Conservation (phyloP, 441 rosid species). For the Pelargonium citronellum region DNA sequence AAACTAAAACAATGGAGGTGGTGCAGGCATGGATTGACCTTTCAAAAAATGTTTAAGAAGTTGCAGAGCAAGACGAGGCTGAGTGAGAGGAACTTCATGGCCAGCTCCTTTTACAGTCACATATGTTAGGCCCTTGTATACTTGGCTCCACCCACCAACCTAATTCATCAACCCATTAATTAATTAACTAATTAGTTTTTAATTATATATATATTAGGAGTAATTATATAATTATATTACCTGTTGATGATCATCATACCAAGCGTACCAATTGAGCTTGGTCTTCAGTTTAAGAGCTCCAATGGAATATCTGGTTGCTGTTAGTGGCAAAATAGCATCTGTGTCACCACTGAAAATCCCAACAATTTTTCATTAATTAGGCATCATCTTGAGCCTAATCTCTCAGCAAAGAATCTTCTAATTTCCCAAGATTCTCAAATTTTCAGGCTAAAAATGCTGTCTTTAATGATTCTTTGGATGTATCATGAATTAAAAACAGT, state of each 20-base stretch:
- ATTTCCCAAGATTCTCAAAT: too few relatives aligned
- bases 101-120: conserved; percentile 40
- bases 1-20: neutral
- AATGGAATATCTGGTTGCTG: conserved; percentile 37
- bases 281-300: conserved; percentile 28
- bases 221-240: conserved; percentile 14
- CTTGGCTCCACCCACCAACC: conserved; percentile 42
- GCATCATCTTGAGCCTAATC: too few relatives aligned
- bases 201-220: neutral
- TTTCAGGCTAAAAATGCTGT: too few relatives aligned
- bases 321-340: conserved; percentile 37
- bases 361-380: neutral
- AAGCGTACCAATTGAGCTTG: conserved; percentile 33
- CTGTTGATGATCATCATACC: conserved; percentile 32
- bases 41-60: conserved; percentile 32
- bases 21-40: conserved; percentile 31
- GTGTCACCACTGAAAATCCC: conserved; percentile 32
- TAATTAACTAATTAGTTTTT: neutral
- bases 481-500: too few relatives aligned
- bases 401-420: too few relatives aligned
- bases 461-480: too few relatives aligned
- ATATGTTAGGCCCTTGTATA: conserved; percentile 33
- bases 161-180: neutral
- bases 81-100: conserved; percentile 38
- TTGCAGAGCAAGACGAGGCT: conserved; percentile 29